Conservation (phyloP, 2,329 filamentous ascomycete species). For the Keithomyces neogunnii region DNA sequence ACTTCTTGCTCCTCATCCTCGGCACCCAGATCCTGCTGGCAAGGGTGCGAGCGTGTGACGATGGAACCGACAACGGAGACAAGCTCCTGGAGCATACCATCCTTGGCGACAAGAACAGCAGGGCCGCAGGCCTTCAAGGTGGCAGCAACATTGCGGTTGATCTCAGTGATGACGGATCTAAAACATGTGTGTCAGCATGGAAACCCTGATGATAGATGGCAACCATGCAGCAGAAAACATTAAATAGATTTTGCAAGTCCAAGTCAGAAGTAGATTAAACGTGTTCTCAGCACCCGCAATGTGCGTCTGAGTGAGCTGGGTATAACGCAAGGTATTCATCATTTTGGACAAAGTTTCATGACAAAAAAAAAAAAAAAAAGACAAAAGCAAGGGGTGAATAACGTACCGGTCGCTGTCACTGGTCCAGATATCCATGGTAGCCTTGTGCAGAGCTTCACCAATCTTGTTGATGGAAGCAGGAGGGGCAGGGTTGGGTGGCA, state of each 20-base stretch:
- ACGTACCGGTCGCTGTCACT: slow-evolving; percentile 93
- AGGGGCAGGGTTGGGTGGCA: slow-evolving; percentile 76
- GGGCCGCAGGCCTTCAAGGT: slow-evolving; percentile 89
- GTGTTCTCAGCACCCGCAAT: slow-evolving; percentile 83
- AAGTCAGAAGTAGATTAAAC: slow-evolving; percentile 33
- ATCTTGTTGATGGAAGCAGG: slow-evolving; percentile 74
- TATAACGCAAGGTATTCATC: slow-evolving; percentile 91
- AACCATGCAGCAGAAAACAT: not conserved
- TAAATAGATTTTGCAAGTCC: slow-evolving; percentile 9
- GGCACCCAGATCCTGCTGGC: slow-evolving; percentile 81
- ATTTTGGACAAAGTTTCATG: slow-evolving; percentile 32
- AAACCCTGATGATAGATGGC: not conserved
- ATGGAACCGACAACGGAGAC: slow-evolving; percentile 68
- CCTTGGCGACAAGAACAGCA: slow-evolving; percentile 66
- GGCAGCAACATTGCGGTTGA: slow-evolving; percentile 87
- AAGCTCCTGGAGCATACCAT: slow-evolving; percentile 61
- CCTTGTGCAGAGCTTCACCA: slow-evolving; percentile 74
- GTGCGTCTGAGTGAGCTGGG: slow-evolving; percentile 99
- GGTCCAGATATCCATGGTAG: slow-evolving; percentile 77
- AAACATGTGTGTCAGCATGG: slow-evolving; percentile 1
- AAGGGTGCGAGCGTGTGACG: slow-evolving; percentile 84
- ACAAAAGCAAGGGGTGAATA: not conserved
- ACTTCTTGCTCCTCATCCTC: slow-evolving; percentile 69
- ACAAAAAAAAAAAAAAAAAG: slow-evolving; percentile 9
- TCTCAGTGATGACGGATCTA: slow-evolving; percentile 83